Conservation (phyloP, 2,329 filamentous ascomycete genomes). For the Colletotrichum karsti region DNA sequence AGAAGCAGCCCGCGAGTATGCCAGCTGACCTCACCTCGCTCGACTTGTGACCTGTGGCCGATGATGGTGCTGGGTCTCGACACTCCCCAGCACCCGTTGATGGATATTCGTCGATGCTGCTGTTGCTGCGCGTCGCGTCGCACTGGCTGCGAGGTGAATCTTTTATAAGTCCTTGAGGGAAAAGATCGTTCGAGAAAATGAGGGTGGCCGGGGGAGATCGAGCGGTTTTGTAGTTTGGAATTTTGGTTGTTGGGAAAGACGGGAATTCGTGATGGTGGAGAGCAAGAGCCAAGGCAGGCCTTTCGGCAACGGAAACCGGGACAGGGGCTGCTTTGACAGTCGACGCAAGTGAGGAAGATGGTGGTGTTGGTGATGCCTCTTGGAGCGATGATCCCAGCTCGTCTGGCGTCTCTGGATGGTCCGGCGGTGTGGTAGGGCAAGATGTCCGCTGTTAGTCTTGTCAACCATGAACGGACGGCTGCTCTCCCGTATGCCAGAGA, state of each 20-base stretch:
- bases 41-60: conserved; percentile 17
- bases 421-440: conserved; percentile 7
- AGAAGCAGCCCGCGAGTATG: conserved; percentile 1
- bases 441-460: conserved; percentile 19
- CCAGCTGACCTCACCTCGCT: conserved; percentile 26
- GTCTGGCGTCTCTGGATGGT: neutral
- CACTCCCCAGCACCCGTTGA: neutral
- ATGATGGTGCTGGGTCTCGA: conserved; percentile 5
- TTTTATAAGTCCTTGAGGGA: conserved; percentile 17
- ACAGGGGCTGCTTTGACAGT: conserved; percentile 2
- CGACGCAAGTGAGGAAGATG: conserved; percentile 3
- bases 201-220: conserved; percentile 10
- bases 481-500: conserved; percentile 1
- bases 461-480: neutral
- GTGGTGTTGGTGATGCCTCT: conserved; percentile 23
- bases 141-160: neutral
- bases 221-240: conserved; percentile 24
- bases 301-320: conserved; percentile 14
- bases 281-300: conserved; percentile 24
- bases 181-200: neutral
- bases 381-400: conserved; percentile 26
- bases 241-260: conserved; percentile 6
- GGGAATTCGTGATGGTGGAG: conserved; percentile 9
- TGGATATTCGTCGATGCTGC: neutral
- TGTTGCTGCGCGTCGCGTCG: neutral